Conservation (phyloP, 306 rosid genomes). For the Castanospermum australe region DNA sequence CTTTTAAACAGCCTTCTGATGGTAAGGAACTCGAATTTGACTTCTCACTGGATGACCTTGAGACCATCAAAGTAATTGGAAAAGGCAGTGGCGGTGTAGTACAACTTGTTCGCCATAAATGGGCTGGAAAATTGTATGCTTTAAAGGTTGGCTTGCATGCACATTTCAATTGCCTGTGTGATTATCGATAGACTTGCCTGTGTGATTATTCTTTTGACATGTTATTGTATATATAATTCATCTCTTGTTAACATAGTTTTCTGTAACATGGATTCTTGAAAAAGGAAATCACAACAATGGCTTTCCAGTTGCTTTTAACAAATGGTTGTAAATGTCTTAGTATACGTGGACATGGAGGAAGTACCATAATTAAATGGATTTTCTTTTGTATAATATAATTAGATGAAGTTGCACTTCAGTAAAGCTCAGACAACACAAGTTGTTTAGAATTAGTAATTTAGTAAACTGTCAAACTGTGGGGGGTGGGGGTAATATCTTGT, state of each 20-base stretch:
- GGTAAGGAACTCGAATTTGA: conserved; percentile 72
- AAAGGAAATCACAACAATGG: not conserved
- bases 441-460: not conserved
- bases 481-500: not conserved
- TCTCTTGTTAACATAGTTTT: conserved; percentile 2
- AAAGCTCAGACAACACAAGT: not conserved
- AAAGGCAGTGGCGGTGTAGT: conserved; percentile 98
- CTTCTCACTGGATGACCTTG: conserved; percentile 82
- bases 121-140: conserved; percentile 89
- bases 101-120: conserved; percentile 96
- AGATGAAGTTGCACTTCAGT: not conserved
- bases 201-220: not conserved
- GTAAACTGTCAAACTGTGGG: not conserved
- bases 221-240: not conserved
- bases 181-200: conserved; percentile 13
- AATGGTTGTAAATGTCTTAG: not conserved
- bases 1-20: conserved; percentile 64
- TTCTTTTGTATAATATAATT: no score
- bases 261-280: not conserved
- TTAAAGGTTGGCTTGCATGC: conserved; percentile 65
- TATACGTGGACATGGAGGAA: not conserved
- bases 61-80: conserved; percentile 88
- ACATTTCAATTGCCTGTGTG: not conserved
- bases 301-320: not conserved
- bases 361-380: not conserved